Base-by-base conservation (phyloP, 345 rosid genomes). In the Syzygium jambos region DNA sequence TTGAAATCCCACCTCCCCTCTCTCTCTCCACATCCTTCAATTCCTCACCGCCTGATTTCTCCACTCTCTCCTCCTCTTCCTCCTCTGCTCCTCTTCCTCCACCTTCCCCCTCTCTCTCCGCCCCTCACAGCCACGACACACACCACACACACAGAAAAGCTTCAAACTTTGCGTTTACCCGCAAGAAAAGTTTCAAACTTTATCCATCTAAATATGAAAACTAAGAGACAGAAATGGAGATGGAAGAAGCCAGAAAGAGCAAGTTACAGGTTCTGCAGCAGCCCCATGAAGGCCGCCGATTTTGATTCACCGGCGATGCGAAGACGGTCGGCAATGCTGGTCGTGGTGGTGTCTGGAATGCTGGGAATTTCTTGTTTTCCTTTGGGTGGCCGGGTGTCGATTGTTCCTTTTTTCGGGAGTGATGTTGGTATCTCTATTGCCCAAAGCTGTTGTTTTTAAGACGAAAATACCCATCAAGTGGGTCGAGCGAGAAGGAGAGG, bases 61-160 rank as follows among this genome's bases (percentile, higher is more conserved):
- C 25, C 51, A 57, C 53, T 84, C 87, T 49, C 87, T 84, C 82
- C 68, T 38, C 41, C 41, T 38, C 41, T 38, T 87, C 53, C 30
- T 85, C 86, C 55, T n/a, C n/a, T n/a, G n/a, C n/a, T n/a, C n/a
- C n/a, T n/a, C n/a, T n/a, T n/a, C n/a, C n/a, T n/a, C n/a, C n/a
- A n/a, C 86, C 90, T 86, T 86, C 89, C 23, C 83, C 88, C 54
- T 90, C 96, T 87, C 93, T 90, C 89, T 92, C 95, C 52, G 43
- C 90, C 78, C 29, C 89, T 84, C 80, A 30, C 29, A 57, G 63
- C 59, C 68, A 25, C 61, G 38, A 19, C 51, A 85, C 61, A 38
- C 29, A n/a, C n/a, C n/a, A n/a, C n/a, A n/a, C n/a, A n/a, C n/a
- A n/a, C n/a, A n/a, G n/a, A 73, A 83, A 85, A 85, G 86, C 61